Evolutionary conservation across 2,329 filamentous ascomycete species (phyloP), one percentile per base, ranked within the genome.

Genomic region (Nakataea oryzae): DNA sequence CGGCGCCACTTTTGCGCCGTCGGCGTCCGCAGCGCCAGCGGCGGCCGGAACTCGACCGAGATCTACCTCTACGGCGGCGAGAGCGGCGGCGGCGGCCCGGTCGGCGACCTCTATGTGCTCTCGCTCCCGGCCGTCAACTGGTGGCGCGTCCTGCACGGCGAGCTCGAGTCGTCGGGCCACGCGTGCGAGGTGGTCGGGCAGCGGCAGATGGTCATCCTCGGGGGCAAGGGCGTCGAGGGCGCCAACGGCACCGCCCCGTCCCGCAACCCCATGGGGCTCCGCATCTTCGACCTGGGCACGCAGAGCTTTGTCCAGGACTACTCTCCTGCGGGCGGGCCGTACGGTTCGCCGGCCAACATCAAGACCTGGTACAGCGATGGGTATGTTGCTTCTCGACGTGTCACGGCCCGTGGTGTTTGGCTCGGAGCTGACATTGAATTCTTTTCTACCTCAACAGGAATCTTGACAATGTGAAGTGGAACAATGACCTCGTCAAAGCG

Each of bases 121-220:
- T 74, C 72, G 21, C 66, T 77, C 0, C 74, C 74, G 2, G 74
- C 73, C 2, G 76, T 77, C 62, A 62, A 69, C 27, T 76, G 74
- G 65, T 72, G 73, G 63, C 67, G 72, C 63, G 69, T 69, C 54
- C 62, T 63, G 32, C 41, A 65, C 6, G 66, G 68, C 0, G 68
- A 68, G 3, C 65, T 65, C 12, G 57, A 61, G 3, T 70, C 71
- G 5, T 67, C 68, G 13, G 69, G 72, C 41, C 73, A 75, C 30
- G 66, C 67, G 3, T 78, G 75, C 63, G 69, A 76, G 26, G 74
- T 73, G 9, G 66, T 68, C 11, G 66, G 65, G 6, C 64, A 66
- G 17, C 66, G 75, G 27, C 75, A 78, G 63, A 74, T 78, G 75
- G 62, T 79, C 1, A 71, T 71, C 24, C 65, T 74, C 12, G 76